phyloP scores from a whole-genome alignment of 2,329 filamentous ascomycete genomes.

The Xylariomycetidae sp. region DNA sequence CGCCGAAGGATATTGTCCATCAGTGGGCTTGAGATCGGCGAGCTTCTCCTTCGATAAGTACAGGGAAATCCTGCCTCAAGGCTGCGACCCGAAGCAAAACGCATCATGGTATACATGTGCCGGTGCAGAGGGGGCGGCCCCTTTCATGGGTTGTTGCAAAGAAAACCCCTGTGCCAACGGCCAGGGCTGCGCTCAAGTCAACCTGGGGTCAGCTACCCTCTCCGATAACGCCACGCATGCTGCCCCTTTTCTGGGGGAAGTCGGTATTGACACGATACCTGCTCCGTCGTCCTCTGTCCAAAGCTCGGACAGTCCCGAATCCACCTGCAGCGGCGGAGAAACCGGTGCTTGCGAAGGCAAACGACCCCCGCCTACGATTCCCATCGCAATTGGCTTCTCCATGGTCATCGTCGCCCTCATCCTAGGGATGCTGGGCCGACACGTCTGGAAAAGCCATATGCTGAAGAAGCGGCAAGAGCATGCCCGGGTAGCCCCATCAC shows the following conservation, averaged over 20 bases:
- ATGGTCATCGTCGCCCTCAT: too few species aligned
- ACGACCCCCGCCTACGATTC: too few species aligned
- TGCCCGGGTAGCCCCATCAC: too few species aligned
- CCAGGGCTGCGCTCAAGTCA: neutral
- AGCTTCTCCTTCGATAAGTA: neutral
- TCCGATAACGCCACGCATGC: conserved; percentile 1
- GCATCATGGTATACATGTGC: conserved; percentile 6
- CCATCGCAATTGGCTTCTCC: too few species aligned
- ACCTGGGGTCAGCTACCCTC: neutral
- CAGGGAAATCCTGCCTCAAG: neutral
- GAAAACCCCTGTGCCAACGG: conserved; percentile 1
- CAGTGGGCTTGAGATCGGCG: neutral
- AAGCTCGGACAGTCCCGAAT: too few species aligned
- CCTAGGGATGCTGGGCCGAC: too few species aligned
- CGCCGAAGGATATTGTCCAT: neutral
- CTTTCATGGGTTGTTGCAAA: conserved; percentile 4
- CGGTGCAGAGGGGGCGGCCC: neutral
- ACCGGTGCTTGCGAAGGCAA: too few species aligned
- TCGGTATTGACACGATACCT: too few species aligned
- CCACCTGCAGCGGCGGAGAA: too few species aligned
- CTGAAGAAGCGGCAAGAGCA: too few species aligned
- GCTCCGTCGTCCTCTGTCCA: too few species aligned
- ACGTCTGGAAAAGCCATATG: too few species aligned
- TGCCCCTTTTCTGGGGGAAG: neutral
- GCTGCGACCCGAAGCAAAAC: neutral